Evolutionary conservation across 129 eudicot genomes (phyloP), one percentile per base, ranked within the genome.

Genomic region (Flaveria ramosissima): DNA sequence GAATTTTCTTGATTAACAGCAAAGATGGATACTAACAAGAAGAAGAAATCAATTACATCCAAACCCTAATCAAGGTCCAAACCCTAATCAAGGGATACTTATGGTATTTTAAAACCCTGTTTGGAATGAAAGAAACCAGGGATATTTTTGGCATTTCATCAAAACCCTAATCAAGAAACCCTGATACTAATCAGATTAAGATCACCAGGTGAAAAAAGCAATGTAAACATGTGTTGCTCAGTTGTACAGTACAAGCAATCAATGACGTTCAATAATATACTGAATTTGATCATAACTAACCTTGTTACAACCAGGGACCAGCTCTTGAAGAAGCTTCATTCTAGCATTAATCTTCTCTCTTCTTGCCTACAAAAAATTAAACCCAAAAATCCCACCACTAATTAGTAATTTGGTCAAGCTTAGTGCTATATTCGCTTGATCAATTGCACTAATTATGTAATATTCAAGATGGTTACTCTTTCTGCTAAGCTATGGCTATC

Each of bases 401-500:
- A 53, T 26, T 62, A 62, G 7, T 24, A 65, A 41, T 77, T 36
- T 41, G 20, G 14, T 12, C 3, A 77, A 12, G 4, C 5, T 70
- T 52, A 21, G 9, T 80, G 68, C 43, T 73, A 71, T 80, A 65
- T 69, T 77, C 14, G 23, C 46, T 27, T 30, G 15, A 46, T 46
- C 23, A 48, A 16, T 30, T 13, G 67, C 63, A 47, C 52, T 46
- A 77, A 79, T 61, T 47, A 1, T 64, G 43, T 72, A 52, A 64
- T 42, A 53, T 52, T 30, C 14, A 13, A 26, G 21, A 64, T 80
- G 30, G 14, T 80, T 94, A 91, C 98, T 82, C 98, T 76, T 80
- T 94, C 98, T 78, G 98, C 98, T 84, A 94, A 86, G 85, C 98
- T 94, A 72, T 91, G 98, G 89, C 98, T 91, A 78, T 94, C 98